These are phyloP conservation scores for Myxozyma neotropica DNA, from an alignment of 805 yeast species.

Conservation along the genomic window DNA sequence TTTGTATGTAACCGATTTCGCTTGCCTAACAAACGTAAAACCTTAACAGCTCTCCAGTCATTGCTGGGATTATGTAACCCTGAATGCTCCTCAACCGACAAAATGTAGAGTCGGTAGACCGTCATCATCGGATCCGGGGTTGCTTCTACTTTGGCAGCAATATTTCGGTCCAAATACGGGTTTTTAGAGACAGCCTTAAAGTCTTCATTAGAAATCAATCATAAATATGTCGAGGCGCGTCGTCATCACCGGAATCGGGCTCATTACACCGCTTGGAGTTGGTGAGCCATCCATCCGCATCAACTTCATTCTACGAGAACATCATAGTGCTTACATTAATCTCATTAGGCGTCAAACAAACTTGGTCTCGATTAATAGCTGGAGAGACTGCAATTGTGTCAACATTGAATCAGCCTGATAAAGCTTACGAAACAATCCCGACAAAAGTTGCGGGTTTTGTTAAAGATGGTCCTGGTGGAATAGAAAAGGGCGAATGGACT, in stretches of 20 bases:
- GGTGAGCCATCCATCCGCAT: too few species aligned
- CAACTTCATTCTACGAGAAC: too few species aligned
- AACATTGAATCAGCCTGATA: slow-evolving; percentile 46
- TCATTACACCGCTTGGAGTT: slow-evolving; percentile 82
- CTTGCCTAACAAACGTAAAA: too few species aligned
- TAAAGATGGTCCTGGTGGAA: slow-evolving; percentile 51
- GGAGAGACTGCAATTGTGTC: slow-evolving; percentile 45
- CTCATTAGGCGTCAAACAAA: slow-evolving; percentile 36
- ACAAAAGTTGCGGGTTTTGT: slow-evolving; percentile 75
- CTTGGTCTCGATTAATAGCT: slow-evolving; percentile 44
- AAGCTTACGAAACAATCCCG: slow-evolving; percentile 60
- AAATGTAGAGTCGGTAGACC: background rate
- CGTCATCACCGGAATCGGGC: slow-evolving; percentile 89
- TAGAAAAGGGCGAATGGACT: slow-evolving; percentile 55
- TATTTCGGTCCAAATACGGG: too few species aligned
- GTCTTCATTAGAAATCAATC: too few species aligned
- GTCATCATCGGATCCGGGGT: background rate
- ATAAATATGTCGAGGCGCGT: slow-evolving; percentile 55
- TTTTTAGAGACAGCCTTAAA: too few species aligned
- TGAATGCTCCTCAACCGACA: background rate
- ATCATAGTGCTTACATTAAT: too few species aligned
- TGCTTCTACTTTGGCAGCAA: too few species aligned
- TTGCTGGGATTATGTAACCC: too few species aligned
- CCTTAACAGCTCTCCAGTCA: too few species aligned
- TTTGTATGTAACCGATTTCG: too few species aligned